These are phyloP conservation scores for Camelina hispida DNA, from an alignment of 345 rosid genomes.

Conservation along the genomic window DNA sequence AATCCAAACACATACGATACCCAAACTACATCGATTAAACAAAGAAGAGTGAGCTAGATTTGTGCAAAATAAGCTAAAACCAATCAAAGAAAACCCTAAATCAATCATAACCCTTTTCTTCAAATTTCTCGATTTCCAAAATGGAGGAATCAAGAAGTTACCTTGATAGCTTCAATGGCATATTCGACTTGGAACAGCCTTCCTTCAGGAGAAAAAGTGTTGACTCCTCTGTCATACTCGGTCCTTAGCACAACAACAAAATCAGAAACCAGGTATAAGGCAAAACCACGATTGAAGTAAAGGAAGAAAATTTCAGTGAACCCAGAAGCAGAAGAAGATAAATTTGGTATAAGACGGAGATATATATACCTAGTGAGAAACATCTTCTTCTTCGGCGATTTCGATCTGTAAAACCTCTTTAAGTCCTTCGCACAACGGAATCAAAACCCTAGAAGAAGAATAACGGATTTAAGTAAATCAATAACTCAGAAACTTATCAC, in stretches of 20 bases:
- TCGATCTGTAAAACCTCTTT: constrained; percentile 41
- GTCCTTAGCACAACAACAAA: constrained; percentile 57
- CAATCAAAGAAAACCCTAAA: constrained; percentile 16
- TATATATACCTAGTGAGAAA: constrained; percentile 68
- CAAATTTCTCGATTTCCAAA: neutral
- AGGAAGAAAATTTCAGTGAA: constrained; percentile 6
- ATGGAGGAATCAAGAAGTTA: constrained; percentile 23
- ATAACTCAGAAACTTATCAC: neutral
- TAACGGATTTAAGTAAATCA: neutral
- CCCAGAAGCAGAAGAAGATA: constrained; percentile 21
- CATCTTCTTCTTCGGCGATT: constrained; percentile 48
- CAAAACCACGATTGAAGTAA: constrained; percentile 9
- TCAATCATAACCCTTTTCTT: neutral
- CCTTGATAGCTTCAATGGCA: constrained; percentile 99
- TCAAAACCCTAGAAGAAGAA: constrained; percentile 30
- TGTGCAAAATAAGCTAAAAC: neutral
- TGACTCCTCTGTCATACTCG: constrained; percentile 99
- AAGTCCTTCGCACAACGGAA: constrained; percentile 22
- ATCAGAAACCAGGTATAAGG: constrained; percentile 6
- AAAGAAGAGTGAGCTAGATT: neutral
- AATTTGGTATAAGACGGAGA: neutral
- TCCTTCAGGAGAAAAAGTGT: constrained; percentile 99
- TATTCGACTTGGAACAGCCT: constrained; percentile 96
- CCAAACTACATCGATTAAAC: neutral
- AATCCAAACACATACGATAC: neutral